Evolutionary conservation across 78 protist species (phyloP), one percentile per base, ranked within the genome.

Genomic region (Speleostelium caveatum): DNA sequence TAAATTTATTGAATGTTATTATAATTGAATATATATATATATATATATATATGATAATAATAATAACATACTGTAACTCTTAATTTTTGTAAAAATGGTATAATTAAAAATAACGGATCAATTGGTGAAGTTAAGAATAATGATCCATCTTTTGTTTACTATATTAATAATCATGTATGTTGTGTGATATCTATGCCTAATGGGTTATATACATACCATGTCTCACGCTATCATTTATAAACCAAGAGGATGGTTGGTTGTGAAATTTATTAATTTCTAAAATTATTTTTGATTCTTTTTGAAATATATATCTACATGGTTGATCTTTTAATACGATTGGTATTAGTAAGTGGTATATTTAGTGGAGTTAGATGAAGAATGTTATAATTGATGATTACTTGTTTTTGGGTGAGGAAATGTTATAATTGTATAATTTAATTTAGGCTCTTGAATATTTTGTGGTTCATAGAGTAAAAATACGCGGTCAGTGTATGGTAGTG

Each of bases 231-330:
- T 83, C 59, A 59, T 83, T 42, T n/a, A 83, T 69, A 45, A 83
- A 79, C 78, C 77, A 83, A 21, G 73, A 83, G 39, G 90, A 83
- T 41, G 90, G 90, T 69, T 32, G 24, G 8, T 61, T 56, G 12
- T 59, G 36, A 67, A 56, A 83, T 32, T 83, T 79, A 83, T 69
- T 83, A 42, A 83, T 69, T 24, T 83, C 90, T 51, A 83, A 55
- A 38, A 69, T 22, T 17, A 22, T 53, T 19, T 60, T 58, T 41
- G 26, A 59, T 14, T 6, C n/a, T 26, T 33, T 49, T 38, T 78
- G 73, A 16, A 41, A 1, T 5, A 83, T 69, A 69, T 58, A 83
- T 69, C 90, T 83, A 49, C 71, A 58, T 58, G 39, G n/a, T 38
- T 42, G 8, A 26, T 65, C 85, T 75, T 5, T 24, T 6, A 19